These are phyloP conservation scores for Rhizoctonia solani DNA, from an alignment of 1,284 basidiomycete genomes.

Conservation along the genomic window DNA sequence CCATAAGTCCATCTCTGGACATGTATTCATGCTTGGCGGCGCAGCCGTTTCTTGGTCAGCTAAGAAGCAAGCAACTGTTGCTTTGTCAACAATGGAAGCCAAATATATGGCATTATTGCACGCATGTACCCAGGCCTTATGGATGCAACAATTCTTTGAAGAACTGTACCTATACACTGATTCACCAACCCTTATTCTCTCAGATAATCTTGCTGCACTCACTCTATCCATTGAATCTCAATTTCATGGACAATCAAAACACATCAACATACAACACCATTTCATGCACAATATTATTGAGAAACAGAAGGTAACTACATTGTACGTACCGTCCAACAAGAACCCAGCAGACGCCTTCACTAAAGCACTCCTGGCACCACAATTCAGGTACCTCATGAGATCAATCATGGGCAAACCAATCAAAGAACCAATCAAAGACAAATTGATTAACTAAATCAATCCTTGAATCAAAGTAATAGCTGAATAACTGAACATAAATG, in stretches of 20 bases:
- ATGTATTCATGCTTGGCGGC: constrained; percentile 44
- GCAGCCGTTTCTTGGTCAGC: constrained; percentile 47
- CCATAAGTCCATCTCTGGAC: constrained; percentile 49
- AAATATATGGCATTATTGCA: constrained; percentile 48
- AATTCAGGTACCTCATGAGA: no score
- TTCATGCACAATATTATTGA: constrained; percentile 41
- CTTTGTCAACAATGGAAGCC: constrained; percentile 46
- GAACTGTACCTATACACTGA: constrained; percentile 19
- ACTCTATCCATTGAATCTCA: constrained; percentile 41
- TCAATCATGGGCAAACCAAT: no score
- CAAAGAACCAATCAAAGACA: no score
- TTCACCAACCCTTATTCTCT: constrained; percentile 30
- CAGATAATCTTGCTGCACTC: constrained; percentile 44
- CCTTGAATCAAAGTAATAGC: no score
- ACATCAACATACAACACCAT: constrained; percentile 44
- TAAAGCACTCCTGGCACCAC: no score
- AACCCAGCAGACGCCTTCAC: constrained; percentile 38
- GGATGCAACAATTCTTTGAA: constrained; percentile 38
- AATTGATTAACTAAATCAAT: no score
- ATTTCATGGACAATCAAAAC: constrained; percentile 41
- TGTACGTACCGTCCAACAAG: constrained; percentile 27
- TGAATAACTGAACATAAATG: no score
- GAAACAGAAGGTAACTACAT: neutral
- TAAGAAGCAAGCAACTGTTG: constrained; percentile 43
- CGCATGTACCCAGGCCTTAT: constrained; percentile 43